Evolutionary conservation across 768 basidiomycete genomes (phyloP), one percentile per base, ranked within the genome.

Genomic region (Collybiopsis luxurians): DNA sequence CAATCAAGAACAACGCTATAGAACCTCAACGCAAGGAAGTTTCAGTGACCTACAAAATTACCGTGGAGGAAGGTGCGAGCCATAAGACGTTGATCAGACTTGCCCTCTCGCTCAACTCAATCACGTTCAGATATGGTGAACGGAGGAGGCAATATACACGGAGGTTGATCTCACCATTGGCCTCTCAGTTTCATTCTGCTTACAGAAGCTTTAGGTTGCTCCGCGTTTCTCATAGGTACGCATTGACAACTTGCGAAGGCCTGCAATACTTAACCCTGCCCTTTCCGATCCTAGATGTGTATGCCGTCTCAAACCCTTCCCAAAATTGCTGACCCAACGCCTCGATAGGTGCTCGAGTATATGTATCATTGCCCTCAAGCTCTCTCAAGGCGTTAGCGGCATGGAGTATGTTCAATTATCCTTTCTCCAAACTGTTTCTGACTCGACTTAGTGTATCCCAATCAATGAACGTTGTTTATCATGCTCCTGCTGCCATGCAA

Each of bases 81-180:
- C 13, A 10, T 31, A 30, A 10, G 11, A 28, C n/a, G n/a, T n/a
- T n/a, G n/a, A n/a, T n/a, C n/a, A n/a, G n/a, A n/a, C n/a, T n/a
- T n/a, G n/a, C n/a, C n/a, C n/a, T n/a, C n/a, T n/a, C n/a, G n/a
- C n/a, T n/a, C n/a, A n/a, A n/a, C n/a, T n/a, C n/a, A n/a, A n/a
- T n/a, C n/a, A n/a, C n/a, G n/a, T n/a, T n/a, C 17, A 74, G 74
- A 75, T 28, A 74, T 74, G 73, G 13, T 72, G 19, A 74, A 74
- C 36, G 56, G 43, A 26, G 11, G 2, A 10, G 58, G 65, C 4
- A 58, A 48, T 26, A 23, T 73, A 1, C 72, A 73, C 31, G 31
- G 31, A 34, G 31, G 31, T 34, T 5, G 31, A 13, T 34, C 13
- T 6, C 31, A 34, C 13, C 5, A 13, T 34, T 6, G 31, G 13